Evolutionary conservation across 257 asterid species (phyloP), one percentile per base, ranked within the genome.

Genomic region (Plantago elongata): DNA sequence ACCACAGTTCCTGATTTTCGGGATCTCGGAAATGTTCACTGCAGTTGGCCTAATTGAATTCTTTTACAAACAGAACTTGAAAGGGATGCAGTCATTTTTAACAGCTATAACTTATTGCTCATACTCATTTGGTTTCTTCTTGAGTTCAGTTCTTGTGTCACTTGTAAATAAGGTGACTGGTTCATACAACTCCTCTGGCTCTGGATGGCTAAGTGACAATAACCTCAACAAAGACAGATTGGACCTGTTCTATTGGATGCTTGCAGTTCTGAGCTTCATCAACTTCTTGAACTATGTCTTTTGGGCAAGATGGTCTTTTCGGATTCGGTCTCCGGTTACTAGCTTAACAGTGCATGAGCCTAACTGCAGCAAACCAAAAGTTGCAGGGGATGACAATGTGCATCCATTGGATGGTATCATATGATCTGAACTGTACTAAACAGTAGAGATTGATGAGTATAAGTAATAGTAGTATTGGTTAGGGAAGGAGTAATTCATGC

Each of bases 1-100:
- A 11, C 95, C 97, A 0, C 98, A 92, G 70, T 92, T 81, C 29
- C 40, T 89, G 70, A 84, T 92, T 37, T 89, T 92, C 54, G 97
- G 98, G 57, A 2, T 89, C 5, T 86, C 98, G 0, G 98, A 92
- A 47, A 92, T 92, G 98, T 75, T 92, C 13, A 89, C 98, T 0
- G 97, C 97, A 2, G 98, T 92, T n/a, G 97, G 98, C 5, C 72
- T 92, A 0, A 60, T 89, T 22, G 98, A 92, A 69, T 89, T 92
- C 84, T 92, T 89, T 70, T 92, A 92, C 83, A 86, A 80, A 67
- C 97, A 92, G 51, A 10, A 74, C 0, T n/a, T 78, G 52, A 77
- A 69, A 45, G 97, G 97, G 66, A 89, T 84, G 95, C 82, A 78
- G 62, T 67, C 97, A 0, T 89, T 82, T 69, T 44, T 83, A 18